Evolutionary conservation across 2,329 filamentous ascomycete genomes (phyloP).

Genomic region (Malbranchea cinnamomea): DNA sequence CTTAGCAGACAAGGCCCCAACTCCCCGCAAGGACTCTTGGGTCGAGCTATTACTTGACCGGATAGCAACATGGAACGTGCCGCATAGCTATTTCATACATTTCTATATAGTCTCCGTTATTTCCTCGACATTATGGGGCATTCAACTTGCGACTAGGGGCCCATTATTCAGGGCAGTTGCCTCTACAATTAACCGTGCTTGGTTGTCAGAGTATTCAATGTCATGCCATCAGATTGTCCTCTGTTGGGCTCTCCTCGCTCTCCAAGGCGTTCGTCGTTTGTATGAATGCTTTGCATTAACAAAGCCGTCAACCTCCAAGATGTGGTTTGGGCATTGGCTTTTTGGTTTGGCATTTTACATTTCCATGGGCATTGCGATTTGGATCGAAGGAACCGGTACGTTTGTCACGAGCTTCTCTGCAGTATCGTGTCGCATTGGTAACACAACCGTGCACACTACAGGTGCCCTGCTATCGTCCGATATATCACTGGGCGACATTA

Average conservation of each 20-base stretch:
- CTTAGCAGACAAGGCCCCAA: background rate
- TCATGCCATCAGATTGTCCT: slow-evolving; percentile 46
- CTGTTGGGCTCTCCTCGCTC: slow-evolving; percentile 56
- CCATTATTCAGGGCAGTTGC: slow-evolving; percentile 36
- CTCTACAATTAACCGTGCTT: slow-evolving; percentile 24
- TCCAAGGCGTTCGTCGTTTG: slow-evolving; percentile 61
- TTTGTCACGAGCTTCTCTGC: no score
- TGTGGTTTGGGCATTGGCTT: slow-evolving; percentile 76
- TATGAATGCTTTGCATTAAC: slow-evolving; percentile 56
- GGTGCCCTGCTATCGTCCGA: slow-evolving; percentile 7
- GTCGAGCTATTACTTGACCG: slow-evolving; percentile 30
- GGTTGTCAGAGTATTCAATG: slow-evolving; percentile 35
- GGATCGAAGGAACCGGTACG: slow-evolving; percentile 68
- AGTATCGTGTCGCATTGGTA: background rate
- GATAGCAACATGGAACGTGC: slow-evolving; percentile 47
- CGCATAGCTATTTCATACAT: slow-evolving; percentile 77
- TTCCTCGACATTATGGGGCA: slow-evolving; percentile 60
- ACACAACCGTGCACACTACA: slow-evolving; percentile 2
- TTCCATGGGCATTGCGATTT: slow-evolving; percentile 57
- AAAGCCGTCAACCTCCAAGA: slow-evolving; percentile 55
- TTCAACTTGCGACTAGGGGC: slow-evolving; percentile 45
- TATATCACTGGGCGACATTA: slow-evolving; percentile 16
- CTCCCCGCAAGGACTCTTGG: background rate
- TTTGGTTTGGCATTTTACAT: slow-evolving; percentile 68
- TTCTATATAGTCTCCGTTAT: slow-evolving; percentile 65